Conservation (phyloP, 441 rosid genomes). For the Croton setiger region DNA sequence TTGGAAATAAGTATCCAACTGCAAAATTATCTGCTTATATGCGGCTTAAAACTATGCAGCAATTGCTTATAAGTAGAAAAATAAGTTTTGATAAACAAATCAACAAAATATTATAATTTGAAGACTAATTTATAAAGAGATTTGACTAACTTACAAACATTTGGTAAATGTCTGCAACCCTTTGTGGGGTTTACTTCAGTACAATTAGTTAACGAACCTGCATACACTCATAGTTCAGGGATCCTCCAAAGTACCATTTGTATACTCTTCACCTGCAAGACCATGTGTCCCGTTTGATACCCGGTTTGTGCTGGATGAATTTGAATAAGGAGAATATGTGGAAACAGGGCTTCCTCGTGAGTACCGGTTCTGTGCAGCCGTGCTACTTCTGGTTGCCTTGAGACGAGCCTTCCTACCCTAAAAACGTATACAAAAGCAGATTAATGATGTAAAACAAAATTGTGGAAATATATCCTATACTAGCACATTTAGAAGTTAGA, state of each 20-base stretch:
- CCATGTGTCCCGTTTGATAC: conserved; percentile 57
- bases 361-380: conserved; percentile 71
- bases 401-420: conserved; percentile 93
- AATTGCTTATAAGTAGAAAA: background rate
- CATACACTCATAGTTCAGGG: conserved; percentile 29
- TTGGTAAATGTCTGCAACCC: background rate
- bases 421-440: conserved; percentile 11
- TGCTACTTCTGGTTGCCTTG: conserved; percentile 73
- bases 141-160: too few species aligned
- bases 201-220: conserved; percentile 13
- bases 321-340: conserved; percentile 48
- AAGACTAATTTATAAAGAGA: too few species aligned
- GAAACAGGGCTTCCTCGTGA: conserved; percentile 64
- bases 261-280: conserved; percentile 51
- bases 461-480: background rate
- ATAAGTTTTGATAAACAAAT: background rate
- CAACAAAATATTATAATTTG: too few species aligned
- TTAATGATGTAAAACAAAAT: background rate
- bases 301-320: conserved; percentile 47
- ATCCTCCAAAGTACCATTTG: conserved; percentile 53
- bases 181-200: background rate
- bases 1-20: background rate
- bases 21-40: background rate
- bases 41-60: background rate
- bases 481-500: background rate